Evolutionary conservation across 2,329 filamentous ascomycete genomes (phyloP).

Genomic region (Cladosporium sp.): DNA sequence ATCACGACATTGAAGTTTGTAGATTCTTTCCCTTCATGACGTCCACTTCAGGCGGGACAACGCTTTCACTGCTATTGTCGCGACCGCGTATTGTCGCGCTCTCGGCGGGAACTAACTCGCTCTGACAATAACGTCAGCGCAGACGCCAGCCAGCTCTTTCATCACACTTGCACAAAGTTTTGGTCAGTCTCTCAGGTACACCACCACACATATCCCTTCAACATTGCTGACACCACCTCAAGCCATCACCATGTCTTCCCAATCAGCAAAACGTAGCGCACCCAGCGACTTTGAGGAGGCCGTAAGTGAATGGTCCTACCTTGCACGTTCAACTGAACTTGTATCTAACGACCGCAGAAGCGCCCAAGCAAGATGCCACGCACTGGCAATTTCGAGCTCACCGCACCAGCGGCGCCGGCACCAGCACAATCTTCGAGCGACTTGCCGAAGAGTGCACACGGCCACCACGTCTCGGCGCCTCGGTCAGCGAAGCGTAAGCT

Average conservation of each 20-base stretch:
- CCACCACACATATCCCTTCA: background rate
- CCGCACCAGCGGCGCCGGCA: background rate
- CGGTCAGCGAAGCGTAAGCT: background rate
- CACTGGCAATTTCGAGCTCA: background rate
- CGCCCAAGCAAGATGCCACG: background rate
- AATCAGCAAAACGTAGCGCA: background rate
- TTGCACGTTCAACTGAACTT: background rate
- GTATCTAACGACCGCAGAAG: background rate
- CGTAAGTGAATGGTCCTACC: background rate
- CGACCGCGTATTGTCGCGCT: background rate
- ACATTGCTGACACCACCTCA: background rate
- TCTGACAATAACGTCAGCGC: background rate
- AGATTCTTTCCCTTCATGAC: background rate
- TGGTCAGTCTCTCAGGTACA: background rate
- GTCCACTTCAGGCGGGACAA: too few relatives aligned
- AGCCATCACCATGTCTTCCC: background rate
- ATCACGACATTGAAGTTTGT: background rate
- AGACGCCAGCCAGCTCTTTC: background rate
- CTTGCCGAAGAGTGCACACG: background rate
- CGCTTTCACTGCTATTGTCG: background rate
- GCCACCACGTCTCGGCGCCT: background rate
- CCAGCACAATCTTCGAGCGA: background rate
- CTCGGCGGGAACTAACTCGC: background rate
- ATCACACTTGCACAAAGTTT: background rate
- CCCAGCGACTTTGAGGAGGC: background rate